Evolutionary conservation across 306 rosid species (phyloP), one percentile per base, ranked within the genome.

Genomic region (Cicer chorassanicum): DNA sequence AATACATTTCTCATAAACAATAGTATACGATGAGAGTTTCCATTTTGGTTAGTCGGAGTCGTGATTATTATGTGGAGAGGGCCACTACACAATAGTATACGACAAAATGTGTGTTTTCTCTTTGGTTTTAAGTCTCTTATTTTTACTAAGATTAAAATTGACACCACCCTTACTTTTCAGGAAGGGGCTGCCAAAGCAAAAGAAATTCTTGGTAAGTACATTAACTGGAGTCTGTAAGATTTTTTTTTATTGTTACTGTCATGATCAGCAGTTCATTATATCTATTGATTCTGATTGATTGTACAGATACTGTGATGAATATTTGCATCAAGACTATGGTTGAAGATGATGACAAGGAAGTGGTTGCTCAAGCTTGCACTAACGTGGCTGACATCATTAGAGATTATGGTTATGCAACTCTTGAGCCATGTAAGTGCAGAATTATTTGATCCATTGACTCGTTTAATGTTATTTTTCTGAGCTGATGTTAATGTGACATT

Each of bases 261-360:
- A 14, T 67, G 49, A n/a, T 56, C 8, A 38, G 57, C 49, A 36
- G 34, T 29, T 77, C 50, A 21, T 38, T 73, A 29, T 65, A 60
- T 24, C 66, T 55, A 15, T 43, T 16, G 53, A 38, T 70, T 55
- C 21, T 48, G 42, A 60, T 78, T 29, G 63, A 70, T 50, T 68
- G 44, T 80, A 51, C 92, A 95, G 99, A 92, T 79, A 80, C 88
- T 13, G 90, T 92, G 85, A 89, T 95, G 96, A 82, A 65, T 74
- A 88, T 86, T 60, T 89, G 78, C 88, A 82, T 95, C 80, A 95
- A 95, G 89, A 81, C 93, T 65, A 86, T 95, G 99, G 85, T 80
- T 65, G 97, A 95, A 72, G 99, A 95, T 81, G 96, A 92, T 70
- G 97, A 92, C 88, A 92, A 95, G 84, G 99, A 92, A 84, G 91